Conservation (phyloP, 2,329 filamentous ascomycete species). For the Microsporum audouinii region DNA sequence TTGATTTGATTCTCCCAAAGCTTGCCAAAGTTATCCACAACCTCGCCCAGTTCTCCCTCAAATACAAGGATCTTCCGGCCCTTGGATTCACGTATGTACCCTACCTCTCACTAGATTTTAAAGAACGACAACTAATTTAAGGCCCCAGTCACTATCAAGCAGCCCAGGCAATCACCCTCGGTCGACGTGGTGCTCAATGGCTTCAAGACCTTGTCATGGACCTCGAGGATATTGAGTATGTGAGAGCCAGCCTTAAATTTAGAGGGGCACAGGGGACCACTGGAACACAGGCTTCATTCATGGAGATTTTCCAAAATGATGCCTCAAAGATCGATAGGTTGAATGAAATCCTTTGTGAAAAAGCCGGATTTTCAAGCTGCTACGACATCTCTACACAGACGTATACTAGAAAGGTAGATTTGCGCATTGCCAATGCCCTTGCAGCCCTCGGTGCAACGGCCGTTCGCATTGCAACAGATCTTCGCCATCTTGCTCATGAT, state of each 20-base stretch:
- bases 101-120: not conserved
- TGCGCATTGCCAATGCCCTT: slow-evolving; percentile 69
- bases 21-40: slow-evolving; percentile 68
- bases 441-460: slow-evolving; percentile 64
- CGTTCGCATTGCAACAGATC: slow-evolving; percentile 61
- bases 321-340: slow-evolving; percentile 50
- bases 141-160: slow-evolving; percentile 8
- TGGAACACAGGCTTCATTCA: slow-evolving; percentile 66
- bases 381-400: slow-evolving; percentile 61
- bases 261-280: slow-evolving; percentile 63
- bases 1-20: slow-evolving; percentile 67
- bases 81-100: slow-evolving; percentile 65
- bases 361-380: slow-evolving; percentile 51
- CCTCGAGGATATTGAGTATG: slow-evolving; percentile 59
- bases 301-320: slow-evolving; percentile 55
- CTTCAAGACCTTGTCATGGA: slow-evolving; percentile 66
- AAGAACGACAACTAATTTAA: not conserved
- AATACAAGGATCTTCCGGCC: slow-evolving; percentile 61
- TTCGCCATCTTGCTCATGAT: slow-evolving; percentile 59
- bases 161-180: slow-evolving; percentile 51
- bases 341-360: slow-evolving; percentile 52
- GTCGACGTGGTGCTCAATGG: slow-evolving; percentile 61
- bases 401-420: slow-evolving; percentile 71
- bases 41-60: slow-evolving; percentile 57
- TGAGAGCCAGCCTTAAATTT: slow-evolving; percentile 58